These are phyloP conservation scores for Ceratocystis harringtonii DNA, from an alignment of 2,329 filamentous ascomycete genomes.

Conservation along the genomic window DNA sequence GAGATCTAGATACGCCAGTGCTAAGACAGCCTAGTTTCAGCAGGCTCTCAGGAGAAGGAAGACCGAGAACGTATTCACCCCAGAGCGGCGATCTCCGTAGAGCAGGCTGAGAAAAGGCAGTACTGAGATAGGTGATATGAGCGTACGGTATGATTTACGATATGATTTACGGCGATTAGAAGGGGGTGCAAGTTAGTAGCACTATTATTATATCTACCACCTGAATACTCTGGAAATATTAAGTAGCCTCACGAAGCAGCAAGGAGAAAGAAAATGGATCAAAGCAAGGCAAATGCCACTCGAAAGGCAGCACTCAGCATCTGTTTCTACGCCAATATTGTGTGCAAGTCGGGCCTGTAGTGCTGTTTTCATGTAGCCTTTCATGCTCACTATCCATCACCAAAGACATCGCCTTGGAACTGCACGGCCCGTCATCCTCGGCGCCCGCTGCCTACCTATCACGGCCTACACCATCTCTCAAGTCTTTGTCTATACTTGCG, in stretches of 20 bases:
- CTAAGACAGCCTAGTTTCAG: constrained; percentile 35
- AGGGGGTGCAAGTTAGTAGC: background rate
- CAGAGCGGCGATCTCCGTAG: constrained; percentile 3
- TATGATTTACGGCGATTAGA: too few species aligned
- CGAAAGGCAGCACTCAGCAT: background rate
- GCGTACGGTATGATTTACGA: too few species aligned
- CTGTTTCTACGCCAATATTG: too few species aligned
- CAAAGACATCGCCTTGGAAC: too few species aligned
- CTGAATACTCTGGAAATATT: background rate
- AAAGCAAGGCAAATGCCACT: too few species aligned
- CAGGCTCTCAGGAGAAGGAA: constrained; percentile 22
- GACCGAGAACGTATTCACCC: constrained; percentile 19
- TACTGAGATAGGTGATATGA: background rate
- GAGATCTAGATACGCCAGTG: constrained; percentile 26
- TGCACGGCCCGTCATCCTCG: too few species aligned
- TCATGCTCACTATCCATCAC: too few species aligned
- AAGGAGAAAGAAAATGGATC: background rate
- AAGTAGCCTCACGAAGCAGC: background rate
- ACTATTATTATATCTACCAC: background rate
- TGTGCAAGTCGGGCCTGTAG: too few species aligned
- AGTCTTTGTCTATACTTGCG: too few species aligned
- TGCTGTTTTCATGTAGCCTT: too few species aligned
- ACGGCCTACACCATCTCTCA: too few species aligned
- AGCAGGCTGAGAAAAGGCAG: background rate
- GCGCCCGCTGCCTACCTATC: too few species aligned